Conservation (phyloP, 805 yeast genomes). For the Wickerhamomyces bovis region DNA sequence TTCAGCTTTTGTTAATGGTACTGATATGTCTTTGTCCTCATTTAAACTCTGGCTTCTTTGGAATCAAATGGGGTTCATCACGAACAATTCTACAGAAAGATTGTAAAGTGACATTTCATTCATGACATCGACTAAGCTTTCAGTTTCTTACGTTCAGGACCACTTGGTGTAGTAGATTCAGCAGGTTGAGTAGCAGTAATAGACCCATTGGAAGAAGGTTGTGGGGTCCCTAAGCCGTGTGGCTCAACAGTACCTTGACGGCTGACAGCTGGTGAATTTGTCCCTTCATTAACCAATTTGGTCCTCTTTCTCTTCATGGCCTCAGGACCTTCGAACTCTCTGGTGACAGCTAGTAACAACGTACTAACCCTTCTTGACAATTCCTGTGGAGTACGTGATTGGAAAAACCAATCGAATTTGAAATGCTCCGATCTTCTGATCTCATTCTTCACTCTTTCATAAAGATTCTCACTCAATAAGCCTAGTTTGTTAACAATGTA, state of each 20-base stretch:
- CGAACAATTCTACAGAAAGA: too few species aligned
- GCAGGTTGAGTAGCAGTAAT: background rate
- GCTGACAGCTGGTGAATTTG: slow-evolving; percentile 19
- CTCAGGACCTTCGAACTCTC: slow-evolving; percentile 62
- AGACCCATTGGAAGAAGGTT: background rate
- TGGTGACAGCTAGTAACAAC: slow-evolving; percentile 56
- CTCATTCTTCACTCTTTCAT: slow-evolving; percentile 61
- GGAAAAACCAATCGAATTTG: slow-evolving; percentile 68
- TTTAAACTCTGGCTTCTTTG: too few species aligned
- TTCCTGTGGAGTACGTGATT: slow-evolving; percentile 67
- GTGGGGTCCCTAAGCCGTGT: background rate
- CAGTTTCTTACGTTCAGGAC: slow-evolving; percentile 10
- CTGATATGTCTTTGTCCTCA: too few species aligned
- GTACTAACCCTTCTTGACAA: slow-evolving; percentile 65
- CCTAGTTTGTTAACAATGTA: slow-evolving; percentile 61
- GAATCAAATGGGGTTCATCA: too few species aligned
- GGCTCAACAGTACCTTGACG: slow-evolving; percentile 30
- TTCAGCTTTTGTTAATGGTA: too few species aligned
- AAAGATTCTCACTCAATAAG: slow-evolving; percentile 48
- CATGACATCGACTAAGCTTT: slow-evolving; percentile 4
- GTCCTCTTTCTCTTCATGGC: slow-evolving; percentile 43
- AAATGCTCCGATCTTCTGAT: slow-evolving; percentile 54
- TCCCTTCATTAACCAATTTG: slow-evolving; percentile 9
- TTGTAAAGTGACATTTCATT: background rate
- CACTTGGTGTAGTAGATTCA: background rate